Percentiles rank a stretch among this genome's conserved stretches.
phyloP scores from a whole-genome alignment of 306 rosid species.

The Quercus cerris region DNA sequence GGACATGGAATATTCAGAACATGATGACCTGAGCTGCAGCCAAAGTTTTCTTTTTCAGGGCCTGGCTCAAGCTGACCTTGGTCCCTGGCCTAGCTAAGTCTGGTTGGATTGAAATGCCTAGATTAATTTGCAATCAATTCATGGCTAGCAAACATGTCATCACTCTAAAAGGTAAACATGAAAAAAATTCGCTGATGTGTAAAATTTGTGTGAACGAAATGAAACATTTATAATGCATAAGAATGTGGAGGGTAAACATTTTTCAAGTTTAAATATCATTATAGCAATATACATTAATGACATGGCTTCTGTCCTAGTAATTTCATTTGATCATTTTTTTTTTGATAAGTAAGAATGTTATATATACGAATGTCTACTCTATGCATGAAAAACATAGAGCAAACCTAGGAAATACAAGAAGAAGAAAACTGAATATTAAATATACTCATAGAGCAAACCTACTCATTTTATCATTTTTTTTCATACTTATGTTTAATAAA shows the following conservation, averaged over 20 bases:
- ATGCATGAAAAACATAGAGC: too few relatives aligned
- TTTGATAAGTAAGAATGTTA: too few relatives aligned
- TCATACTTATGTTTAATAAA: background rate
- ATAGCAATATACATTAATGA: background rate
- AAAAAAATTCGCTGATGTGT: background rate
- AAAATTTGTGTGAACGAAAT: background rate
- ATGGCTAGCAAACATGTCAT: background rate
- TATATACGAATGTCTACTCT: too few relatives aligned
- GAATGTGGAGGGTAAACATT: background rate
- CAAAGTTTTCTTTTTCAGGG: background rate
- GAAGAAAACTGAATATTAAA: too few relatives aligned
- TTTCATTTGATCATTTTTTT: background rate
- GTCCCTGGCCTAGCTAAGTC: background rate
- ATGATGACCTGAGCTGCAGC: background rate
- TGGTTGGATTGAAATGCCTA: background rate
- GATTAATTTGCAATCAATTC: background rate
- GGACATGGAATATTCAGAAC: background rate
- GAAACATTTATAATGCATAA: background rate
- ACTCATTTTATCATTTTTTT: background rate
- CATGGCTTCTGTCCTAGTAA: background rate
- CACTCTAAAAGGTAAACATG: background rate
- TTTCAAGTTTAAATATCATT: background rate
- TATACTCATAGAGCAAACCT: too few relatives aligned
- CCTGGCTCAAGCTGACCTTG: background rate
- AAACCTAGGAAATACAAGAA: too few relatives aligned